These are phyloP conservation scores for Crithidia mellificae DNA, from an alignment of 208 protist genomes.

Conservation along the genomic window DNA sequence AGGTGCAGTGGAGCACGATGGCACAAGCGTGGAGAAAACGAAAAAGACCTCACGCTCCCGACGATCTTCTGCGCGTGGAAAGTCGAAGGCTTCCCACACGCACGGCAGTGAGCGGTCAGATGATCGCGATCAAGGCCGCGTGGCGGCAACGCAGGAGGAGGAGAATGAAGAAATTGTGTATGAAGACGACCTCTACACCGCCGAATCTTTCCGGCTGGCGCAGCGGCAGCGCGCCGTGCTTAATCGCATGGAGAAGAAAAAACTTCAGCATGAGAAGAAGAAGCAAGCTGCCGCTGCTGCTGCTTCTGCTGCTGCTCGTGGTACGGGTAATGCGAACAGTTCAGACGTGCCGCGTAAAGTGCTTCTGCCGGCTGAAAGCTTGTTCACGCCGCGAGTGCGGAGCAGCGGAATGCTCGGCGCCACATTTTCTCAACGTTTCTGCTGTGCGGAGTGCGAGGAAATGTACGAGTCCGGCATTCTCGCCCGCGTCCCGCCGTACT, in stretches of 20 bases:
- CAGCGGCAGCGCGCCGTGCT: slow-evolving; percentile 46
- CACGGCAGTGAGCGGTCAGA: too few relatives aligned
- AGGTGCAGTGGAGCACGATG: too few relatives aligned
- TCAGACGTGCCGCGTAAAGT: too few relatives aligned
- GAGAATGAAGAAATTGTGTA: slow-evolving; percentile 58
- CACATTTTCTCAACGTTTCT: slow-evolving; percentile 63
- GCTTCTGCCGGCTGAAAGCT: background rate
- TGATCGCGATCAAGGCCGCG: too few relatives aligned
- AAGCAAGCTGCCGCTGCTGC: too few relatives aligned
- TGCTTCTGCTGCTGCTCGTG: too few relatives aligned
- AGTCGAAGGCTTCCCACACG: too few relatives aligned
- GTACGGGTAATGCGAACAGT: too few relatives aligned
- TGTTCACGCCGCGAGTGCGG: slow-evolving; percentile 1
- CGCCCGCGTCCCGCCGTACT: slow-evolving; percentile 24
- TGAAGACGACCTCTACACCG: slow-evolving; percentile 63
- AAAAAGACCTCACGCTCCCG: too few relatives aligned
- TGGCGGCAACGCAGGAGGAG: too few relatives aligned
- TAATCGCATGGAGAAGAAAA: slow-evolving; percentile 29
- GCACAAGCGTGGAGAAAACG: too few relatives aligned
- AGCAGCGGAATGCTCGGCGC: slow-evolving; percentile 31
- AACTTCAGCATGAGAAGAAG: slow-evolving; percentile 14
- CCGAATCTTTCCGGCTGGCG: slow-evolving; percentile 60
- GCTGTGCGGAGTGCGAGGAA: slow-evolving; percentile 55
- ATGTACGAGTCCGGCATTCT: slow-evolving; percentile 37
- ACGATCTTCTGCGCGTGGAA: too few relatives aligned